Evolutionary conservation across 331 rosid species (phyloP).

Genomic region (Acacia concinna): DNA sequence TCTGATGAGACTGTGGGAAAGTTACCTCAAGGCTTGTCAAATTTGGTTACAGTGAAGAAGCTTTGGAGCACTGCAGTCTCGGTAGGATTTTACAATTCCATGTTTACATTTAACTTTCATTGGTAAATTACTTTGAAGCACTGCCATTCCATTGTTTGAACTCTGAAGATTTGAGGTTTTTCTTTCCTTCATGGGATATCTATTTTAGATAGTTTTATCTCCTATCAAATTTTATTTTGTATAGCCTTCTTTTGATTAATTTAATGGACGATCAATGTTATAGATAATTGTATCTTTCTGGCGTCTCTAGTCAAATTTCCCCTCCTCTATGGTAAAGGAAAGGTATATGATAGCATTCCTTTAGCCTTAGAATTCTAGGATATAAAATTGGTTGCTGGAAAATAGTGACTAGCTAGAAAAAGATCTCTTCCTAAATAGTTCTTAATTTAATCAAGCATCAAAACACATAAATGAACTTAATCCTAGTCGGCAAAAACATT

Average conservation of each 20-base stretch:
- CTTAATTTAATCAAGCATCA: background rate
- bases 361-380: background rate
- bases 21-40: conserved; percentile 56
- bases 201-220: background rate
- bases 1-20: conserved; percentile 47
- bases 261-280: background rate
- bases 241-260: background rate
- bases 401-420: background rate
- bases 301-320: background rate
- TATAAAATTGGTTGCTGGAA: background rate
- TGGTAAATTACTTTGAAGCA: background rate
- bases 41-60: conserved; percentile 53
- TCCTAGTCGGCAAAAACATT: background rate
- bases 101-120: conserved; percentile 1
- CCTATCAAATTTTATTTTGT: background rate
- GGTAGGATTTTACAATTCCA: conserved; percentile 46
- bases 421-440: background rate
- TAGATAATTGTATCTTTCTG: background rate
- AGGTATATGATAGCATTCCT: background rate
- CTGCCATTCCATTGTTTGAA: background rate
- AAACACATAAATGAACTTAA: background rate
- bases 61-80: conserved; percentile 68
- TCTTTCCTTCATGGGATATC: background rate
- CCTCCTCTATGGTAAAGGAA: background rate
- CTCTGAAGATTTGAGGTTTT: background rate